These are phyloP conservation scores for Fragosphaeria purpurea DNA, from an alignment of 2,329 filamentous ascomycete species.

Conservation along the genomic window DNA sequence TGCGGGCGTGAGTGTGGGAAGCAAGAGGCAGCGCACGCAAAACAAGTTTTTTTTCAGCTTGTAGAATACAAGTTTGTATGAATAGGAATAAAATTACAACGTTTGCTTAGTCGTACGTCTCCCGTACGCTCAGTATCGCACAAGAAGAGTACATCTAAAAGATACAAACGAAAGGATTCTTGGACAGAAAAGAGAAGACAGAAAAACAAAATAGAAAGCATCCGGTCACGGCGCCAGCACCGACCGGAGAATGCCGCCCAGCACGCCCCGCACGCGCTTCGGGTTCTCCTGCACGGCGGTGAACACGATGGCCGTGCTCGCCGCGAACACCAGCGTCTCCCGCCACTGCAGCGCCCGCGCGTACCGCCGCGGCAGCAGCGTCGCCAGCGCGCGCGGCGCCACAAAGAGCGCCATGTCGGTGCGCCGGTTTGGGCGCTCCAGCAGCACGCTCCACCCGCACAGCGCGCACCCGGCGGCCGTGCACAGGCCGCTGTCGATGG, in stretches of 20 bases:
- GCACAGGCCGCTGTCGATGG: conserved; percentile 54
- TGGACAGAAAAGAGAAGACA: not conserved
- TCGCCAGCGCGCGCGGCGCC: conserved; percentile 65
- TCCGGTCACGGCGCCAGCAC: conserved; percentile 27
- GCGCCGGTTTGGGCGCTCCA: conserved; percentile 55
- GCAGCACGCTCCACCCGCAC: conserved; percentile 73
- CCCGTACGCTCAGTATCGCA: too few relatives aligned
- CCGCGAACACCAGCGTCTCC: conserved; percentile 56
- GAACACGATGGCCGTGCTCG: conserved; percentile 60
- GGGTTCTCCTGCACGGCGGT: conserved; percentile 55
- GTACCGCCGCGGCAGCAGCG: conserved; percentile 63
- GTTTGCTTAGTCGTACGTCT: too few relatives aligned
- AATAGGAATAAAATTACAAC: too few relatives aligned
- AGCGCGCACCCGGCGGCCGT: conserved; percentile 61
- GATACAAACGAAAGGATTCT: not conserved
- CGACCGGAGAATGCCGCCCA: conserved; percentile 49
- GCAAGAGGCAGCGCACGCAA: not conserved
- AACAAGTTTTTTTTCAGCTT: too few relatives aligned
- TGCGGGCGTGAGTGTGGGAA: conserved; percentile 21
- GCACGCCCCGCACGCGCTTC: conserved; percentile 53
- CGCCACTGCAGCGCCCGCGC: conserved; percentile 51
- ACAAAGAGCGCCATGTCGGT: conserved; percentile 76
- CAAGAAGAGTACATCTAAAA: too few relatives aligned
- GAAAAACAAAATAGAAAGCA: not conserved
- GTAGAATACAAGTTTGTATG: too few relatives aligned